A percentile compares a stretch with the other conserved stretches of the same genome.
Evolutionary conservation across 208 protist genomes (phyloP).

Genomic region (Crithidia brevicula): DNA sequence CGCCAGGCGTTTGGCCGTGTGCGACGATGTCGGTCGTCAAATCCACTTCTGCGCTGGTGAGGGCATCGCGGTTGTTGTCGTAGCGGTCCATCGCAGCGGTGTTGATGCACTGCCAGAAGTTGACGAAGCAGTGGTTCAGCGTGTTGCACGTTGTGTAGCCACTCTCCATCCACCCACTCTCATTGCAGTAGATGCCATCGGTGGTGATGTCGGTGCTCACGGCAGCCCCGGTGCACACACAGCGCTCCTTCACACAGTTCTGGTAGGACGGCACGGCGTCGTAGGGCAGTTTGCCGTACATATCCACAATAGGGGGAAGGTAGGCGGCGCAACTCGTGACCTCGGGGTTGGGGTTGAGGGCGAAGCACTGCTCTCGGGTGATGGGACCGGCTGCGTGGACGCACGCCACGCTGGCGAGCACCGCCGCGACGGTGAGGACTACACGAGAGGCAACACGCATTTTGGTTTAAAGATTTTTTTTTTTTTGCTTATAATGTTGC

Average conservation of each 20-base stretch:
- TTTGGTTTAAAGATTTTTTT: not conserved
- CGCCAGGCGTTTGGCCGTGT: slow-evolving; percentile 44
- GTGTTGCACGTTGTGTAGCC: slow-evolving; percentile 54
- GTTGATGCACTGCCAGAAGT: slow-evolving; percentile 56
- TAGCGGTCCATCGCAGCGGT: slow-evolving; percentile 22
- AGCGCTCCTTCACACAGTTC: slow-evolving; percentile 54
- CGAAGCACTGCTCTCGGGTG: slow-evolving; percentile 35
- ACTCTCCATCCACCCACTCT: slow-evolving; percentile 38
- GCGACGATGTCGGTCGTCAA: slow-evolving; percentile 31
- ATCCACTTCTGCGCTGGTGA: slow-evolving; percentile 22
- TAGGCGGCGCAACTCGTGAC: slow-evolving; percentile 41
- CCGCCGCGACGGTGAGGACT: not conserved
- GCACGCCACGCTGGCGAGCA: slow-evolving; percentile 11
- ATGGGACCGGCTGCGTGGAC: slow-evolving; percentile 40
- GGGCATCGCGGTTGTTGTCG: not conserved
- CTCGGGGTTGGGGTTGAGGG: slow-evolving; percentile 47
- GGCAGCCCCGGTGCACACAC: slow-evolving; percentile 39
- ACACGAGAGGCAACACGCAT: slow-evolving; percentile 6
- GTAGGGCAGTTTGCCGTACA: slow-evolving; percentile 45
- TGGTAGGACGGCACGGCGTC: slow-evolving; percentile 35
- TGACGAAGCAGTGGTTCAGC: slow-evolving; percentile 49
- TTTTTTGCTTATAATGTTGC: no score
- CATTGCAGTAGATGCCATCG: slow-evolving; percentile 46
- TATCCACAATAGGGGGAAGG: slow-evolving; percentile 28
- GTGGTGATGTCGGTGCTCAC: slow-evolving; percentile 29